Percentiles rank a stretch among this genome's conserved stretches.
These are phyloP conservation scores for Erigeron philadelphicus DNA, from an alignment of 140 eudicot species.

Conservation along the genomic window DNA sequence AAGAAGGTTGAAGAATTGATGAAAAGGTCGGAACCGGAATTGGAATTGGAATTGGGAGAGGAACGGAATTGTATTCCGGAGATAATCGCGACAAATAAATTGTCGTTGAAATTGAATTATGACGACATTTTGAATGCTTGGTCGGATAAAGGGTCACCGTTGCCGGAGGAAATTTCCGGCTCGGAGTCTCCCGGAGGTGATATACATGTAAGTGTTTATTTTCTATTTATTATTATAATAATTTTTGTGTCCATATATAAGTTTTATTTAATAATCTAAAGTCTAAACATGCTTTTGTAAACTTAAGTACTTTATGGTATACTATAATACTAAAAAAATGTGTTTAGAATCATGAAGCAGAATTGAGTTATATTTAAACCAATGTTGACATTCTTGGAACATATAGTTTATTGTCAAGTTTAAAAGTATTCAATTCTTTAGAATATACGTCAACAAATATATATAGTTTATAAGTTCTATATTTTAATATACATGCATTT, in stretches of 20 bases:
- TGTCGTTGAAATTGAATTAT: conserved; percentile 60
- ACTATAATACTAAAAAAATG: not conserved
- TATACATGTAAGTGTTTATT: conserved; percentile 52
- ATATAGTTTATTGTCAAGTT: not conserved
- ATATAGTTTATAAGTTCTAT: not conserved
- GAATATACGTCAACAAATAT: not conserved
- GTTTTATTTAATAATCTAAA: no score
- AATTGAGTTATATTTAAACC: not conserved
- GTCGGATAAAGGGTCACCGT: conserved; percentile 77
- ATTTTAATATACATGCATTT: no score
- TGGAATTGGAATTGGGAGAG: conserved; percentile 18
- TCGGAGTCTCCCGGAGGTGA: conserved; percentile 56
- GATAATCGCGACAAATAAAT: conserved; percentile 24
- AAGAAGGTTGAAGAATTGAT: conserved; percentile 38
- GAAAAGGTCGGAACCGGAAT: conserved; percentile 34
- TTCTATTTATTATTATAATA: no score
- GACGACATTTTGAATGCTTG: conserved; percentile 66
- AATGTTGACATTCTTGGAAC: conserved; percentile 3
- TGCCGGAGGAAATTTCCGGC: conserved; percentile 61
- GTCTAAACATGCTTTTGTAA: no score
- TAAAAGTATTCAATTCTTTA: not conserved
- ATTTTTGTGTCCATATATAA: no score
- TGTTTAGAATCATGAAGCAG: conserved; percentile 12
- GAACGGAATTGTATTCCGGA: conserved; percentile 32
- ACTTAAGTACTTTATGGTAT: no score